These are phyloP conservation scores for Tillandsia leiboldiana DNA, from an alignment of 176 grass and related monocot species.

Conservation along the genomic window DNA sequence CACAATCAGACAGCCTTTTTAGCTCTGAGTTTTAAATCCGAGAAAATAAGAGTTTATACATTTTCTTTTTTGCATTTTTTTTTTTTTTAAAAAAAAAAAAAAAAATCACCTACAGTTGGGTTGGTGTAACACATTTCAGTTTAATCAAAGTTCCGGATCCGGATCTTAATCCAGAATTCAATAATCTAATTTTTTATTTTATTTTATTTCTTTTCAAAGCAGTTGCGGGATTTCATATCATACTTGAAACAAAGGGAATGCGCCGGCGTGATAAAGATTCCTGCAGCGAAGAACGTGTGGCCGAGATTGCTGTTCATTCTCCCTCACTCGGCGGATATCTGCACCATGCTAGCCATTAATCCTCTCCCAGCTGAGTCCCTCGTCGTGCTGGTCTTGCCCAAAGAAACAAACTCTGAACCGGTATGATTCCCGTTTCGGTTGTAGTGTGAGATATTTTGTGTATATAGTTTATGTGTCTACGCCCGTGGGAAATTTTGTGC, in stretches of 20 bases:
- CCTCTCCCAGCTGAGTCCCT: constrained; percentile 49
- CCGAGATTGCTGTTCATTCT: constrained; percentile 81
- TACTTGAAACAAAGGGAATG: constrained; percentile 87
- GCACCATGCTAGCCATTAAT: constrained; percentile 44
- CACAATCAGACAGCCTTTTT: too few species aligned
- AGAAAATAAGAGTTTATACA: too few species aligned
- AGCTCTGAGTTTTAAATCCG: too few species aligned
- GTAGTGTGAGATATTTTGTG: too few species aligned
- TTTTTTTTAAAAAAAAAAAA: too few species aligned
- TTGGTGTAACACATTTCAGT: too few species aligned
- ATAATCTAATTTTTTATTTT: background rate
- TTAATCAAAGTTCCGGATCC: too few species aligned
- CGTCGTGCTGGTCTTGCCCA: constrained; percentile 63
- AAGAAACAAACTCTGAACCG: constrained; percentile 48
- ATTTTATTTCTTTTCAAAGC: constrained; percentile 15
- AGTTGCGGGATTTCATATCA: constrained; percentile 86
- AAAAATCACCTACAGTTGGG: too few species aligned
- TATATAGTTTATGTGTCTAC: too few species aligned
- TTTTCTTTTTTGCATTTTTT: too few species aligned
- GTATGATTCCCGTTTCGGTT: background rate
- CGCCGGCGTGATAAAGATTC: constrained; percentile 83
- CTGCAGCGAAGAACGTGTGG: constrained; percentile 65
- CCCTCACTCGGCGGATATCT: constrained; percentile 44
- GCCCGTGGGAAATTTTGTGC: too few species aligned
- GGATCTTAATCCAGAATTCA: background rate